Evolutionary conservation across 2,329 filamentous ascomycete species (phyloP).

Genomic region (Aspergillus udagawae): DNA sequence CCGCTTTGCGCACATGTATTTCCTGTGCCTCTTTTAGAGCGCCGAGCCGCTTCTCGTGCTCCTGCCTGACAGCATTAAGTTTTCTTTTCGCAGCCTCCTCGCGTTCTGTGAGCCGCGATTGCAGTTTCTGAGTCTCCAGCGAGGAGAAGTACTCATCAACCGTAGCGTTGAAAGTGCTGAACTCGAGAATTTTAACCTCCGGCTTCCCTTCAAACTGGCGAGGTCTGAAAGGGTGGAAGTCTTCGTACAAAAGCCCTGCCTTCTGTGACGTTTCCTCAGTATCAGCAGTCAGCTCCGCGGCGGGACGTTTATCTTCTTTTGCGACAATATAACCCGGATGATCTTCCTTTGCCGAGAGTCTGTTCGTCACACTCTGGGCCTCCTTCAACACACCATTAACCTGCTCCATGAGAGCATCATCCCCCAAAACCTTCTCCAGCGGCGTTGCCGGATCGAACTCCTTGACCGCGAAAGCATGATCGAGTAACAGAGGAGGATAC

Average conservation of each 20-base stretch:
- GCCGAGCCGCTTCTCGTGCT: conserved; percentile 81
- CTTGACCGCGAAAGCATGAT: conserved; percentile 71
- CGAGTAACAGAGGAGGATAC: conserved; percentile 79
- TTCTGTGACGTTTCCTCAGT: conserved; percentile 34
- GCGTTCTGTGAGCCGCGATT: conserved; percentile 75
- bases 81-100: conserved; percentile 79
- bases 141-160: conserved; percentile 98
- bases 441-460: conserved; percentile 66
- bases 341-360: conserved; percentile 61
- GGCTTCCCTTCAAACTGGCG: conserved; percentile 69
- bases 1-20: conserved; percentile 80
- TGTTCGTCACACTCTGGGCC: conserved; percentile 65
- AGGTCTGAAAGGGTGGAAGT: conserved; percentile 91
- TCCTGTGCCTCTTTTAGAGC: conserved; percentile 77
- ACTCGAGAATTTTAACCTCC: conserved; percentile 65
- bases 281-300: conserved; percentile 29
- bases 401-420: conserved; percentile 60
- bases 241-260: conserved; percentile 69
- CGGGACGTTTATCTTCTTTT: conserved; percentile 47
- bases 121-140: conserved; percentile 86
- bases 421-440: conserved; percentile 65
- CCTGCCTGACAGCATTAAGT: conserved; percentile 75
- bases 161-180: conserved; percentile 83
- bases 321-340: conserved; percentile 87
- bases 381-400: conserved; percentile 66